Base-by-base conservation (phyloP, 345 rosid species). In the Boechera divaricarpa region DNA sequence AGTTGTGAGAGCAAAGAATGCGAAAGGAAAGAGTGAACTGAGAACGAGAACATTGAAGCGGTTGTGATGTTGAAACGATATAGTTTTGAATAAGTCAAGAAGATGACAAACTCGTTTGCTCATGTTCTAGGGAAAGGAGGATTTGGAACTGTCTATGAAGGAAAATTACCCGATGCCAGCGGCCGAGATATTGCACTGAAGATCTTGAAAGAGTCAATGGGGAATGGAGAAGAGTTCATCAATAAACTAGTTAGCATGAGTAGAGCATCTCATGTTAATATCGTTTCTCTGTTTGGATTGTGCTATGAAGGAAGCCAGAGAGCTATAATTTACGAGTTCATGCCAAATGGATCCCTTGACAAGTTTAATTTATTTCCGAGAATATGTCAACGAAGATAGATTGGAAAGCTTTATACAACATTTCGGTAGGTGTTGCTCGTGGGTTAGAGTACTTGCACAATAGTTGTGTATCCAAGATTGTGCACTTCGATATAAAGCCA, bases 401-500 rank as follows among this genome's bases (percentile, higher is more conserved):
- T 21, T 79, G 79, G 80, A 77, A 78, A 38, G 67, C 7, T 2
- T 7, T 77, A 56, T 70, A 74, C 52, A 47, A 81, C 31, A 82
- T 87, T 24, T 67, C 77, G 0, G 11, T 72, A 0, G 86, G 86
- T 45, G 69, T 82, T 8, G 87, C 87, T 18, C 60, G 67, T 0
- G 86, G 88, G 18, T 68, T 85, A 0, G 85, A 85, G 69, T 82
- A 84, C 49, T 70, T 85, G 58, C 91, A 87, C 49, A 65, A 55
- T 15, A 87, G 83, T 6, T 85, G 86, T 68, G 85, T 39, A 49
- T 77, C 79, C 0, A 82, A 63, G 62, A 82, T 84, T 41, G 41
- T 87, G 21, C 83, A 85, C 66, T 85, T 84, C 0, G 86, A 87
- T 59, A 82, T 85, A 74, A 88, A 83, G 36, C 86, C 89, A 15